Evolutionary conservation across 1,284 basidiomycete species (phyloP).

Genomic region (Tremellales sp.): DNA sequence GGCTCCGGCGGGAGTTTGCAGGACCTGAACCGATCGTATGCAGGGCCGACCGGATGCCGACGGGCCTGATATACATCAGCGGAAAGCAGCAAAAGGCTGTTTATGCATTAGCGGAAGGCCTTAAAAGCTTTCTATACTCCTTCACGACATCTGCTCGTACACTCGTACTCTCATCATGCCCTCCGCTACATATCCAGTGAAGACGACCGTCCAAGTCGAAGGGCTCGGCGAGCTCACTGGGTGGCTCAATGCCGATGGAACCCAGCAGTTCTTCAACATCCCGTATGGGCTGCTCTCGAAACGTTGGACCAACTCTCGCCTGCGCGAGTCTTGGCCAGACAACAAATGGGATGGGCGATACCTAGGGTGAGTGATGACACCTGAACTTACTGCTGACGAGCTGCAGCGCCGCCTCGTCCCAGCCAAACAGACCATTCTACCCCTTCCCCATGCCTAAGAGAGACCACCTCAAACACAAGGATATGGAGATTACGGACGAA

Average conservation of each 20-base stretch:
- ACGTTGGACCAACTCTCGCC: constrained; percentile 4
- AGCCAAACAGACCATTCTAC: constrained; percentile 7
- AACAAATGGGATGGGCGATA: constrained; percentile 2
- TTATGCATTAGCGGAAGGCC: too few species aligned
- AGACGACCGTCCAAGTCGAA: constrained; percentile 3
- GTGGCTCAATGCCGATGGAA: constrained; percentile 4
- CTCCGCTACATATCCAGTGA: constrained; percentile 1
- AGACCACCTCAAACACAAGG: constrained; percentile 2
- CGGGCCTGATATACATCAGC: too few species aligned
- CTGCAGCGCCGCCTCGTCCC: background rate
- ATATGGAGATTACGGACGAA: constrained; percentile 2
- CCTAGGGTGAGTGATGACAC: background rate
- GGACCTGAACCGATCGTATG: too few species aligned
- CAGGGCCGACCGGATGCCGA: too few species aligned
- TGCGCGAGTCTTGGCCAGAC: background rate
- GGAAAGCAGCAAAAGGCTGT: too few species aligned
- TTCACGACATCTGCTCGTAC: background rate
- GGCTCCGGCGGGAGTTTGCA: too few species aligned
- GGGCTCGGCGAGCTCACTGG: constrained; percentile 5
- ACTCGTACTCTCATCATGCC: background rate
- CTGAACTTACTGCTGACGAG: background rate
- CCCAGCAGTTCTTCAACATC: background rate
- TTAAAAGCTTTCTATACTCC: too few species aligned
- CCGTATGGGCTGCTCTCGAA: background rate
- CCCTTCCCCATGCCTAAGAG: constrained; percentile 7